These are phyloP conservation scores for Berberis thunbergii DNA, from an alignment of 164 flowering plant species.

Conservation along the genomic window DNA sequence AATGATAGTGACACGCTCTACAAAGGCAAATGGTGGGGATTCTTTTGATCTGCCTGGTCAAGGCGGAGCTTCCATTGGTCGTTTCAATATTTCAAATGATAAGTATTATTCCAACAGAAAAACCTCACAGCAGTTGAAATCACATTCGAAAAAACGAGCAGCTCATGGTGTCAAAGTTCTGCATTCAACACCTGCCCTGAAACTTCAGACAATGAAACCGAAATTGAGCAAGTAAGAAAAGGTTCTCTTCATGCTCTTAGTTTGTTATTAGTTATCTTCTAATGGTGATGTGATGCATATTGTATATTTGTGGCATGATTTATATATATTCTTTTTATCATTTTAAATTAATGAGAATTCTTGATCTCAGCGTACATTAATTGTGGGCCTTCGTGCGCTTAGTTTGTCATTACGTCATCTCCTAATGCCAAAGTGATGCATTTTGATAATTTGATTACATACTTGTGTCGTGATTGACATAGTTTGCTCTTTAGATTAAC, in stretches of 20 bases:
- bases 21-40: conserved; percentile 37
- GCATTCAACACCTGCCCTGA: conserved; percentile 88
- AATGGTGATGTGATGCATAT: too few relatives aligned
- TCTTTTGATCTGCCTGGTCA: conserved; percentile 45
- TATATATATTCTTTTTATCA: too few relatives aligned
- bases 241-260: background rate
- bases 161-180: conserved; percentile 71
- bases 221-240: conserved; percentile 91
- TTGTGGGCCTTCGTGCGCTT: too few relatives aligned
- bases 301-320: too few relatives aligned
- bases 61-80: conserved; percentile 41
- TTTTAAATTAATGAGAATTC: too few relatives aligned
- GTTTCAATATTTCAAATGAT: conserved; percentile 85
- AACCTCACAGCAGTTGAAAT: conserved; percentile 70
- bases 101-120: conserved; percentile 77
- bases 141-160: conserved; percentile 71
- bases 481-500: too few relatives aligned
- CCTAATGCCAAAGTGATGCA: too few relatives aligned
- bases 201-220: conserved; percentile 83
- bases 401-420: too few relatives aligned
- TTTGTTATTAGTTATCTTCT: too few relatives aligned
- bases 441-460: too few relatives aligned
- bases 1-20: conserved; percentile 56
- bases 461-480: too few relatives aligned
- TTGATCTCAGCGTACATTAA: too few relatives aligned